Conservation (phyloP, 768 basidiomycete species). For the Pulveroboletus sp. region DNA sequence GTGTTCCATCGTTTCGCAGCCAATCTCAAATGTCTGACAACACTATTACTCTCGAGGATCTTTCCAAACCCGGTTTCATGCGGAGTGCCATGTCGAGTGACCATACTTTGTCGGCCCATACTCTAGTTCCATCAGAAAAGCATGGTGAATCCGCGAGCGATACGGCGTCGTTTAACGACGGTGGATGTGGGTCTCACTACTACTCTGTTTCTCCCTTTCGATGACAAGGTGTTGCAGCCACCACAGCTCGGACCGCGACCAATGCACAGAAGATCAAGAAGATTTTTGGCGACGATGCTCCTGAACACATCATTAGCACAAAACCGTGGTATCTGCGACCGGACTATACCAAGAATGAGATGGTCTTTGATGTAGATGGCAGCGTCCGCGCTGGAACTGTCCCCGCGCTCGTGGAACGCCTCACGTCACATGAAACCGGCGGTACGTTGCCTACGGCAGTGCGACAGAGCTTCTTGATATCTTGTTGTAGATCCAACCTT, state of each 20-base stretch:
- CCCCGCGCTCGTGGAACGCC: conserved; percentile 78
- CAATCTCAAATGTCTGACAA: conserved; percentile 35
- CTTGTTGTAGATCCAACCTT: conserved; percentile 62
- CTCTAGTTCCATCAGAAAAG: conserved; percentile 23
- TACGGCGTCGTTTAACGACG: conserved; percentile 17
- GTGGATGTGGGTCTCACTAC: conserved; percentile 20
- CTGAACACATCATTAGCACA: conserved; percentile 42
- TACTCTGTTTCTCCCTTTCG: background rate
- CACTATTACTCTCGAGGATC: conserved; percentile 32
- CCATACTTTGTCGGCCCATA: conserved; percentile 25
- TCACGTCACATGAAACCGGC: conserved; percentile 87
- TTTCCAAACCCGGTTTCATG: conserved; percentile 14
- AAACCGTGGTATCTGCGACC: conserved; percentile 85
- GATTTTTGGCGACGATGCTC: conserved; percentile 62
- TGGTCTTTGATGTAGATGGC: conserved; percentile 82
- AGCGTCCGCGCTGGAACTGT: conserved; percentile 86
- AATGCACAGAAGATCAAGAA: conserved; percentile 59
- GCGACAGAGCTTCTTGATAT: conserved; percentile 1
- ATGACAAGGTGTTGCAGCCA: conserved; percentile 17
- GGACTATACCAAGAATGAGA: conserved; percentile 76
- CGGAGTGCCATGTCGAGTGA: conserved; percentile 22
- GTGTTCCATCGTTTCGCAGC: conserved; percentile 28
- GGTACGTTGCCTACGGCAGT: conserved; percentile 47
- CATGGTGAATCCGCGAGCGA: conserved; percentile 21
- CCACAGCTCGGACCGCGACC: conserved; percentile 22